Base-by-base conservation (phyloP, 139 green algal species). In the Chlamydomonas urium region DNA sequence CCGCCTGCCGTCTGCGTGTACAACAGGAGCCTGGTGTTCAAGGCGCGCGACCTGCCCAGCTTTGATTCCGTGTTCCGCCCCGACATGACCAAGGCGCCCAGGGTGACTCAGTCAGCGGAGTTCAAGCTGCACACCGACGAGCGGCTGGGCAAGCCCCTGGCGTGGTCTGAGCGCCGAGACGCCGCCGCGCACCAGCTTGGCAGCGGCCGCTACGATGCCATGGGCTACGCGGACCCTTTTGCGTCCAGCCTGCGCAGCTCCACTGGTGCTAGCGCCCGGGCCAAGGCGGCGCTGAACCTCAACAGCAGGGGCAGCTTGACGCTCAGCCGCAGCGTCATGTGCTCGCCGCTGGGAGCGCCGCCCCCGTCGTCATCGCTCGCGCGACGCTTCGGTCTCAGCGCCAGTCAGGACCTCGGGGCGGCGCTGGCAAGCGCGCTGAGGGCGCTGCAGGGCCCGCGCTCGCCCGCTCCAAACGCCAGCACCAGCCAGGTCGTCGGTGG, bases 111-210 rank as follows among this genome's bases (percentile, higher is more conserved):
- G 66, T 47, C 45, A 4, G 14, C 17, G 10, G 66, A 73, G 29
- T 73, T 73, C 66, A 73, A 62, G 14, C 38, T 73, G 24, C 38
- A 8, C 17, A 73, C 66, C 29, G 66, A 73, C 24, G 35, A 24
- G 10, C 66, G 66, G 24, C 47, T 73, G 28, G 66, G 66, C 42
- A 73, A 73, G 66, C 14, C 29, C 8, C 14, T 17, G 23, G 17
- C 33, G 17, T 26, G 17, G 8, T 8, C 21, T 23, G 63, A 71
- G 28, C 33, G 63, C 10, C 8, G 29, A 38, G 60, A 67, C 32
- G 19, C 19, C 6, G 60, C 53, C 19, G 14, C 53, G 10, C 10
- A 14, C 10, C n/a, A 63, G 53, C 10, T 63, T 8, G 17, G 29
- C 6, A 8, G n/a, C 26, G 29, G 21, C 6, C 6, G 24, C 6